Evolutionary conservation across 2,329 filamentous ascomycete genomes (phyloP).

Genomic region (Gnomoniopsis smithogilvyi): DNA sequence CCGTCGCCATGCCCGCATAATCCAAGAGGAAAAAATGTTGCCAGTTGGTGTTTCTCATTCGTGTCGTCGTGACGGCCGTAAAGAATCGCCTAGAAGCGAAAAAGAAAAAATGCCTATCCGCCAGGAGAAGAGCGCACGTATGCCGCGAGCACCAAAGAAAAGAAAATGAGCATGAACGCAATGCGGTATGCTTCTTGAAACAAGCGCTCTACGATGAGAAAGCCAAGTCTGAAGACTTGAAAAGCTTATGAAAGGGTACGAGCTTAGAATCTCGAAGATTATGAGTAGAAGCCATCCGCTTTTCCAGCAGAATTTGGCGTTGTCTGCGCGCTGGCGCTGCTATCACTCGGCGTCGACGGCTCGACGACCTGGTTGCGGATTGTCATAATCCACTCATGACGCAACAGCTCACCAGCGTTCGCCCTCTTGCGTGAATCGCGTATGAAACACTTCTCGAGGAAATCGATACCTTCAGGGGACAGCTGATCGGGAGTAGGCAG

Average conservation of each 20-base stretch:
- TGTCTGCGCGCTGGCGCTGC: slow-evolving; percentile 39
- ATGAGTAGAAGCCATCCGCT: slow-evolving; percentile 33
- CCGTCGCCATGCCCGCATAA: background rate
- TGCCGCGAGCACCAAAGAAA: background rate
- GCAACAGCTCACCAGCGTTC: slow-evolving; percentile 82
- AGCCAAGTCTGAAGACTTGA: background rate
- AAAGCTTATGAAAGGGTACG: background rate
- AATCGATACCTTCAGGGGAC: slow-evolving; percentile 80
- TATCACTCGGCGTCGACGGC: slow-evolving; percentile 60
- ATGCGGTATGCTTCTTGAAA: slow-evolving; percentile 5
- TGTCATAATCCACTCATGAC: slow-evolving; percentile 84
- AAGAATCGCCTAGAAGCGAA: background rate
- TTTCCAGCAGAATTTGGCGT: slow-evolving; percentile 31
- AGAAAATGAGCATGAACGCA: slow-evolving; percentile 9
- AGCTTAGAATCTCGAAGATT: background rate
- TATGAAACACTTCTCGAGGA: slow-evolving; percentile 81
- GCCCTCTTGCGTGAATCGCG: slow-evolving; percentile 76
- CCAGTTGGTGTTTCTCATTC: slow-evolving; percentile 15
- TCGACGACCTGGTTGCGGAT: slow-evolving; percentile 65
- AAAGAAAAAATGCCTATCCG: background rate
- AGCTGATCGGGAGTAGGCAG: slow-evolving; percentile 81
- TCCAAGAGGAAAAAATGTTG: slow-evolving; percentile 1
- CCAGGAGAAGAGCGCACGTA: background rate
- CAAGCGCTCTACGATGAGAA: background rate
- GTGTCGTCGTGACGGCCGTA: slow-evolving; percentile 12